Evolutionary conservation across 306 rosid genomes (phyloP).

Genomic region (Ziziphus jujuba): DNA sequence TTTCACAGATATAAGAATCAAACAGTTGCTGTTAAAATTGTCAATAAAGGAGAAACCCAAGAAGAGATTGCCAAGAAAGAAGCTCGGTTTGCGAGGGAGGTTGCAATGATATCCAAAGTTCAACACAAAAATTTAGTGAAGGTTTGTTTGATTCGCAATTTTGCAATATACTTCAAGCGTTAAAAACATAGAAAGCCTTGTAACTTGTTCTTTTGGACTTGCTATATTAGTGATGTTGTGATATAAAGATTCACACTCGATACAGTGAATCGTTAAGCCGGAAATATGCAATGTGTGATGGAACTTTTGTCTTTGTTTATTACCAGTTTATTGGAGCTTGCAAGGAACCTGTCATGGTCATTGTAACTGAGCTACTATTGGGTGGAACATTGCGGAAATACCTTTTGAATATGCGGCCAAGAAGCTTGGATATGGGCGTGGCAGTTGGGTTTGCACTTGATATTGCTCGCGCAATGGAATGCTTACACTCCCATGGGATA

Average conservation of each 20-base stretch:
- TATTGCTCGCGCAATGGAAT: conserved; percentile 85
- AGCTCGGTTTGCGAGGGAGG: conserved; percentile 82
- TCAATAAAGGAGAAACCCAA: conserved; percentile 46
- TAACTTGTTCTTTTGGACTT: neutral
- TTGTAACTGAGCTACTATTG: conserved; percentile 85
- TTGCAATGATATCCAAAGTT: conserved; percentile 85
- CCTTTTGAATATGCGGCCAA: conserved; percentile 73
- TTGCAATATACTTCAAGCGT: neutral
- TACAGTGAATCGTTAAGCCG: neutral
- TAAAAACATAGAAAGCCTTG: neutral
- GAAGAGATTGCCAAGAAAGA: conserved; percentile 56
- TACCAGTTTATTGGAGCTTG: conserved; percentile 94
- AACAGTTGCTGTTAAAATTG: conserved; percentile 52
- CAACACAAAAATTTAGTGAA: conserved; percentile 88
- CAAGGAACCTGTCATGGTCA: conserved; percentile 93
- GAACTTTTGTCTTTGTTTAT: conserved; percentile 26
- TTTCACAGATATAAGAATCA: conserved; percentile 54
- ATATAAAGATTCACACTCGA: neutral
- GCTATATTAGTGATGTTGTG: neutral
- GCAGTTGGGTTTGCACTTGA: conserved; percentile 85
- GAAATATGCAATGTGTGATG: conserved; percentile 27
- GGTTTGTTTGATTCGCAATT: conserved; percentile 42
- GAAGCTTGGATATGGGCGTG: conserved; percentile 60
- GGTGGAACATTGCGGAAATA: conserved; percentile 90
- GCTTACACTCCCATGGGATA: conserved; percentile 91